Evolutionary conservation across 2,329 filamentous ascomycete genomes (phyloP).

Genomic region (Trichophyton mentagrophytes): DNA sequence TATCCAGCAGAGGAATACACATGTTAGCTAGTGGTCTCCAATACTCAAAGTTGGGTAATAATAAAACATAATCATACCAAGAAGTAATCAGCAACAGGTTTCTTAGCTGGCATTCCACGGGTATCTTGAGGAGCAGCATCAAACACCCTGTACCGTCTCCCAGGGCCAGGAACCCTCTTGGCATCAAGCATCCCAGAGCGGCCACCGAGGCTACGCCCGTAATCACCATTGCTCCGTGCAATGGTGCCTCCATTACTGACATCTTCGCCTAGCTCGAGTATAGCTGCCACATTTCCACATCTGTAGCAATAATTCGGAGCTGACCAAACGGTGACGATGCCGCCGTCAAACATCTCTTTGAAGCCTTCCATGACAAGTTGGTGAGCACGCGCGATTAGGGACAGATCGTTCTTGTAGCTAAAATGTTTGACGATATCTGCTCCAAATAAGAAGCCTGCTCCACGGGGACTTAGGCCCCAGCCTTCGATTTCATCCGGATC

Average conservation of each 20-base stretch:
- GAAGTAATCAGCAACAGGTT: conserved; percentile 95
- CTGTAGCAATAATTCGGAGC: conserved; percentile 95
- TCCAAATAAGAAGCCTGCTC: conserved; percentile 90
- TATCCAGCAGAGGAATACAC: background rate
- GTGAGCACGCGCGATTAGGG: conserved; percentile 83
- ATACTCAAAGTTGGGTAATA: background rate
- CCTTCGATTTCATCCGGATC: conserved; percentile 97
- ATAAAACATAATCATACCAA: conserved; percentile 35
- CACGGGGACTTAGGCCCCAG: conserved; percentile 87
- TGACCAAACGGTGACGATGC: conserved; percentile 97
- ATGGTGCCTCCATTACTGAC: conserved; percentile 60
- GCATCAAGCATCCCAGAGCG: conserved; percentile 35
- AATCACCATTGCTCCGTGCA: conserved; percentile 45
- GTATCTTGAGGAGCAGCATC: conserved; percentile 93
- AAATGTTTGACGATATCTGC: conserved; percentile 89
- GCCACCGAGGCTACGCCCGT: conserved; percentile 31
- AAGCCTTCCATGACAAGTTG: conserved; percentile 99
- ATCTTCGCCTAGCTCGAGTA: conserved; percentile 85
- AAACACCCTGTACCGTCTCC: conserved; percentile 84
- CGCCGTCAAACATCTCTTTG: conserved; percentile 96
- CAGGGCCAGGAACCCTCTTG: conserved; percentile 52
- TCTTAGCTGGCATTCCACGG: conserved; percentile 96
- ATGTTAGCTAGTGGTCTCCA: background rate
- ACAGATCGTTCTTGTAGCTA: conserved; percentile 87
- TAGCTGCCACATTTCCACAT: conserved; percentile 89